These are phyloP conservation scores for Sanghuangporus weigelae DNA, from an alignment of 1,284 basidiomycete genomes.

Conservation along the genomic window DNA sequence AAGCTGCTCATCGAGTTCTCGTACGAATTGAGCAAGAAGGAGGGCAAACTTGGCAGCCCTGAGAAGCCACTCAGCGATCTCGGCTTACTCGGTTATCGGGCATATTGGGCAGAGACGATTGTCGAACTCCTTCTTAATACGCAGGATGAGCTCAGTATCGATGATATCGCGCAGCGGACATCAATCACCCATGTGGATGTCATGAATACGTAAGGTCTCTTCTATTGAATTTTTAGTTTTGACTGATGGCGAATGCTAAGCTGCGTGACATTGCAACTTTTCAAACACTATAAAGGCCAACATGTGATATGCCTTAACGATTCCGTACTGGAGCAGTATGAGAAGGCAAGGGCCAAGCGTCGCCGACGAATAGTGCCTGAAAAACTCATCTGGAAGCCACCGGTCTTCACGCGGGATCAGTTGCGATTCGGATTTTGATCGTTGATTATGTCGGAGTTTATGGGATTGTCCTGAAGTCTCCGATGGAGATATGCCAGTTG, in stretches of 20 bases:
- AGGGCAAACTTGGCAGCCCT: constrained; percentile 92
- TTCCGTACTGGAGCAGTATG: constrained; percentile 86
- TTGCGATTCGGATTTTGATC: constrained; percentile 80
- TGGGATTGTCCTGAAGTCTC: neutral
- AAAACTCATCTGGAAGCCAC: constrained; percentile 89
- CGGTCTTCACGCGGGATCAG: constrained; percentile 86
- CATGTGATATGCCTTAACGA: constrained; percentile 94
- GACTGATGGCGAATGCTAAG: constrained; percentile 36
- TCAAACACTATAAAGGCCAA: constrained; percentile 95
- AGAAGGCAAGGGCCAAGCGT: constrained; percentile 79
- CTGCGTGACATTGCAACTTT: constrained; percentile 90
- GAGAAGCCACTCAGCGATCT: constrained; percentile 98
- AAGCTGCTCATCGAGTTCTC: constrained; percentile 97
- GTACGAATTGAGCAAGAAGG: constrained; percentile 96
- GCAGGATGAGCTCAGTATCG: constrained; percentile 81
- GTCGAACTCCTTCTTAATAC: constrained; percentile 83
- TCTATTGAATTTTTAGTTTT: constrained; percentile 8
- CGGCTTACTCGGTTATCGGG: constrained; percentile 89
- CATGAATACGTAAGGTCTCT: constrained; percentile 85
- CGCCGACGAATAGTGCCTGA: constrained; percentile 78
- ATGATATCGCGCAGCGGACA: constrained; percentile 96
- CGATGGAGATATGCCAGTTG: neutral
- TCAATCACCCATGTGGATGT: constrained; percentile 96
- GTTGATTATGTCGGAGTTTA: neutral
- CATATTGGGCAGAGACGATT: constrained; percentile 98